These are phyloP conservation scores for Withania somnifera DNA, from an alignment of 305 asterid species.

Conservation along the genomic window DNA sequence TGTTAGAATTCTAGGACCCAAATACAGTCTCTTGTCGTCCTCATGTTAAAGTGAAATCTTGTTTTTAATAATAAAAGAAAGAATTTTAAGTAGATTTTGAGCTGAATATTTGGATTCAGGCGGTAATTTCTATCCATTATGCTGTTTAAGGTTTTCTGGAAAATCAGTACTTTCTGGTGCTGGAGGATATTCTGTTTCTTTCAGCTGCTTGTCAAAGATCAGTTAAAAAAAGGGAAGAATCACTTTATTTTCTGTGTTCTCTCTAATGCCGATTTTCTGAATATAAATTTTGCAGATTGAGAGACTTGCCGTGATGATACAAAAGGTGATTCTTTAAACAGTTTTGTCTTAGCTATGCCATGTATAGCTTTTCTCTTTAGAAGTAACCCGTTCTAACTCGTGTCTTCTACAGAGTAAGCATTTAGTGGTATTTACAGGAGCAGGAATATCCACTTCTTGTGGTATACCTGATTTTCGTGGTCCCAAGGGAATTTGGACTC, in stretches of 20 bases:
- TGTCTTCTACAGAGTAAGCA: slow-evolving; percentile 74
- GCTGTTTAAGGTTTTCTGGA: background rate
- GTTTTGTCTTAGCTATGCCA: background rate
- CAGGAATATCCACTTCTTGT: slow-evolving; percentile 93
- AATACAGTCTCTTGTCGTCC: background rate
- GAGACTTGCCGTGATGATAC: slow-evolving; percentile 8
- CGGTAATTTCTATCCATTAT: background rate
- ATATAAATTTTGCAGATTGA: slow-evolving; percentile 1
- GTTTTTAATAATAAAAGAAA: background rate
- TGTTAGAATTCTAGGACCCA: background rate
- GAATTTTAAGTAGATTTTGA: background rate
- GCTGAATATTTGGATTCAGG: background rate
- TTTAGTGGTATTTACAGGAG: slow-evolving; percentile 95
- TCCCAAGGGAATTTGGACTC: slow-evolving; percentile 98
- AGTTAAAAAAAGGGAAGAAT: background rate
- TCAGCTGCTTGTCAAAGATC: background rate
- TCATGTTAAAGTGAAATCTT: background rate
- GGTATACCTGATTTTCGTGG: slow-evolving; percentile 99
- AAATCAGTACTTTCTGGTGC: background rate
- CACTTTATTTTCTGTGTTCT: background rate
- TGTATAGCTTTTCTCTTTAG: background rate
- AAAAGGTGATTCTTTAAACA: slow-evolving; percentile 1
- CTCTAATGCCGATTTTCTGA: background rate
- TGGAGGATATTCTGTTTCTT: background rate
- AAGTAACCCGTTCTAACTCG: background rate